Conservation (phyloP, 805 yeast species). For the Pichia kluyveri region DNA sequence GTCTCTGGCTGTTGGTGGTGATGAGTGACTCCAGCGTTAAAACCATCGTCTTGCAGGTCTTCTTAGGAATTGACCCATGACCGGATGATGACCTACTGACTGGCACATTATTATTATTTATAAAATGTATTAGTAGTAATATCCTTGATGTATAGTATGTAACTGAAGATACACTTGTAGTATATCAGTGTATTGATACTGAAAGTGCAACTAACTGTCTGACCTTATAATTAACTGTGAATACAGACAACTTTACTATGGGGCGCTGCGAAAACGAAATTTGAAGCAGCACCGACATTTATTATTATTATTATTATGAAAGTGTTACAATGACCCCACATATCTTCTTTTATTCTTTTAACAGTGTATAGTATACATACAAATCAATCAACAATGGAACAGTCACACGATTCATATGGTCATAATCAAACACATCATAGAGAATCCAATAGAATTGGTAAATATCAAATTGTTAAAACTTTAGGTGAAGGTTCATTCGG, state of each 20-base stretch:
- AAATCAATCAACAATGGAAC: neutral
- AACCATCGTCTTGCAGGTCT: constrained; percentile 1
- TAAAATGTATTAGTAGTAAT: neutral
- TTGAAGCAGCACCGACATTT: too few relatives aligned
- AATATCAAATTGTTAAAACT: constrained; percentile 87
- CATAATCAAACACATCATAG: neutral
- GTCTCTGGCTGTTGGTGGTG: neutral
- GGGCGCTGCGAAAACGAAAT: too few relatives aligned
- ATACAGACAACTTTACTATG: too few relatives aligned
- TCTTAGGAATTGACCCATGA: constrained; percentile 2
- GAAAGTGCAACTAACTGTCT: too few relatives aligned
- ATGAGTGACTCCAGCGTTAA: neutral
- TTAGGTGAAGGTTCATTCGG: constrained; percentile 97
- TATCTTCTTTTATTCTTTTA: too few relatives aligned
- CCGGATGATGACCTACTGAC: constrained; percentile 12
- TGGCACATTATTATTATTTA: constrained; percentile 10
- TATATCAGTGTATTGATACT: too few relatives aligned
- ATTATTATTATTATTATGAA: too few relatives aligned
- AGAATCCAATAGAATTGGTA: constrained; percentile 53
- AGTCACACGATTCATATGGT: neutral
- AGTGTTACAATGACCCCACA: too few relatives aligned
- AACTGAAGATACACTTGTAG: too few relatives aligned
- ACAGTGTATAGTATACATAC: too few relatives aligned
- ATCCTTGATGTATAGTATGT: too few relatives aligned
- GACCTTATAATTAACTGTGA: too few relatives aligned